Conservation (phyloP, 2,329 filamentous ascomycete genomes). For the Trichoderma sp. region DNA sequence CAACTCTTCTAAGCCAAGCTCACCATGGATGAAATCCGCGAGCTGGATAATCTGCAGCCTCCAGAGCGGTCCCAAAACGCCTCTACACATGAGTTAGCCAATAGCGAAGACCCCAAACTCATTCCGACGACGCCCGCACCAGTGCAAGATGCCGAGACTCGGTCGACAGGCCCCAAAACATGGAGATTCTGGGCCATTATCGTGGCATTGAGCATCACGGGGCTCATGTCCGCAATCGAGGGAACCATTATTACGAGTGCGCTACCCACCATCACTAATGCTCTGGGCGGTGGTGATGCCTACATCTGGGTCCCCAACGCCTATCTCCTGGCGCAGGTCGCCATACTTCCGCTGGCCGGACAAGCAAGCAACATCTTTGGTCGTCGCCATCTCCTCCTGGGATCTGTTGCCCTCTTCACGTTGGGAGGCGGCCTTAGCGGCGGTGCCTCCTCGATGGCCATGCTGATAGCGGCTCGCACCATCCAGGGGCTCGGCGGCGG, state of each 20-base stretch:
- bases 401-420: constrained; percentile 47
- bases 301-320: constrained; percentile 15
- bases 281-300: not conserved
- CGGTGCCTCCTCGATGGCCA: constrained; percentile 42
- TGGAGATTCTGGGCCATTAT: constrained; percentile 24
- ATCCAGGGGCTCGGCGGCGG: constrained; percentile 51
- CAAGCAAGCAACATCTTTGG: constrained; percentile 55
- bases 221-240: constrained; percentile 47
- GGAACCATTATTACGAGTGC: constrained; percentile 59
- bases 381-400: constrained; percentile 44
- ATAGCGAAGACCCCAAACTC: not conserved
- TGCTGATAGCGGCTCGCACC: constrained; percentile 50
- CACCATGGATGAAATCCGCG: not conserved
- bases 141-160: not conserved
- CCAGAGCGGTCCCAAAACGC: not conserved
- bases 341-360: constrained; percentile 38
- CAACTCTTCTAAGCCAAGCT: not conserved
- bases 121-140: not conserved
- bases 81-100: not conserved
- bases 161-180: not conserved
- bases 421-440: constrained; percentile 56
- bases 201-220: constrained; percentile 25
- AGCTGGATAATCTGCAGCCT: not conserved
- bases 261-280: constrained; percentile 45
- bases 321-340: constrained; percentile 25